phyloP scores from a whole-genome alignment of 2,329 filamentous ascomycete genomes.

The Colletotrichum noveboracense region DNA sequence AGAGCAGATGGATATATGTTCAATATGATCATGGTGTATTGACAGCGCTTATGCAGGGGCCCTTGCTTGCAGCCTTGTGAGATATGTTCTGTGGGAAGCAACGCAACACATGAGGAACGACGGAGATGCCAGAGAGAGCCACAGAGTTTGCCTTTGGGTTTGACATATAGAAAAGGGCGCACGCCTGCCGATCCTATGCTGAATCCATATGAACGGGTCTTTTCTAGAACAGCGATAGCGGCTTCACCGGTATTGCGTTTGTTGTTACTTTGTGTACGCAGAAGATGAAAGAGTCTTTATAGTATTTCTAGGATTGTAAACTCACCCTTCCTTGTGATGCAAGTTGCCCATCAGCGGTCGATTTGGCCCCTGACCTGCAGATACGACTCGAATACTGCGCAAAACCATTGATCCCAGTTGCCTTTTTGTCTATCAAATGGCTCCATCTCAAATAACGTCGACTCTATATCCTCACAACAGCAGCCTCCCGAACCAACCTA shows the following conservation, averaged over 20 bases:
- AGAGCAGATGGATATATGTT: neutral
- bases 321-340: neutral
- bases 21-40: neutral
- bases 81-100: neutral
- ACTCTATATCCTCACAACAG: neutral
- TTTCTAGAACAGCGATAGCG: neutral
- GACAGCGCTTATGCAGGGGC: neutral
- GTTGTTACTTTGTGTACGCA: neutral
- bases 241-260: neutral
- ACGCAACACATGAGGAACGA: neutral
- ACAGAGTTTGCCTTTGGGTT: too few species aligned
- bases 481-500: neutral
- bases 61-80: neutral
- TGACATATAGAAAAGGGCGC: neutral
- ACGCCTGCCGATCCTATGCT: neutral
- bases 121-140: neutral
- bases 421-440: neutral
- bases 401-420: neutral
- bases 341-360: neutral
- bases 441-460: accelerated
- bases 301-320: neutral
- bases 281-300: neutral
- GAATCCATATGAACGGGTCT: too few species aligned
- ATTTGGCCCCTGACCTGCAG: neutral
- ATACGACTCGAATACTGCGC: neutral